phyloP scores from a whole-genome alignment of 2,329 filamentous ascomycete genomes.

The Paracorniculantispora psalliotae region DNA sequence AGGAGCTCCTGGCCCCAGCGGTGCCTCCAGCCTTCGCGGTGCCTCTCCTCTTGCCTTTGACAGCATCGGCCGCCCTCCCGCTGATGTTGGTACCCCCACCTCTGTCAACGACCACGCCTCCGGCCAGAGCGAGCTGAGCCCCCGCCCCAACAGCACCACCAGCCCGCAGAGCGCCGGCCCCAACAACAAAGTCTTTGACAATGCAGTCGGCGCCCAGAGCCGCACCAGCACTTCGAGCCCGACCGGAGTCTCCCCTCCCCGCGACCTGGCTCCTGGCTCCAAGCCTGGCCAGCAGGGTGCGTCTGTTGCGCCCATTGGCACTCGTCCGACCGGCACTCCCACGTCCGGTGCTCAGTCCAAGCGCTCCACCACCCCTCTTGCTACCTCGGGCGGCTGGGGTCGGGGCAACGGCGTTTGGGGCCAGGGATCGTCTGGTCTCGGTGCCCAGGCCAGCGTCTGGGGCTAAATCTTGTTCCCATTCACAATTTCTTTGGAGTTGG shows the following conservation, averaged over 20 bases:
- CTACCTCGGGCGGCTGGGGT: slow-evolving; percentile 84
- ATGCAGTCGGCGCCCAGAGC: slow-evolving; percentile 51
- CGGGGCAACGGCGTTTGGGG: slow-evolving; percentile 81
- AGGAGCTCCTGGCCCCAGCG: slow-evolving; percentile 61
- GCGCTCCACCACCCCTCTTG: slow-evolving; percentile 81
- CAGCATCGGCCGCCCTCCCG: slow-evolving; percentile 39
- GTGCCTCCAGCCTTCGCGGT: slow-evolving; percentile 62
- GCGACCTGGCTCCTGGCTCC: slow-evolving; percentile 49
- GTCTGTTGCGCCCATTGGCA: slow-evolving; percentile 87
- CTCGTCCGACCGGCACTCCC: slow-evolving; percentile 66
- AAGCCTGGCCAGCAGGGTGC: slow-evolving; percentile 53
- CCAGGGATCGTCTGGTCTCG: slow-evolving; percentile 71
- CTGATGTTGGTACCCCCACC: slow-evolving; percentile 35
- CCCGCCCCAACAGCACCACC: slow-evolving; percentile 76
- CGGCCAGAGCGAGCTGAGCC: slow-evolving; percentile 48
- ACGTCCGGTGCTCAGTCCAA: slow-evolving; percentile 52
- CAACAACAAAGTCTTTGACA: slow-evolving; percentile 57
- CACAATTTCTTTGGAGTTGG: background rate
- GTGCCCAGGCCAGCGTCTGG: slow-evolving; percentile 91
- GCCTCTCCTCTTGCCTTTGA: slow-evolving; percentile 79
- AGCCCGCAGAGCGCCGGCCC: slow-evolving; percentile 68
- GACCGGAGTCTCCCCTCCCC: slow-evolving; percentile 72
- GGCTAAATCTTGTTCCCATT: slow-evolving; percentile 54
- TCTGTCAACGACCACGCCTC: slow-evolving; percentile 39
- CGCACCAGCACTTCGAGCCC: slow-evolving; percentile 82